Conservation (phyloP, 805 yeast genomes). For the Wickerhamomyces xylosicus region DNA sequence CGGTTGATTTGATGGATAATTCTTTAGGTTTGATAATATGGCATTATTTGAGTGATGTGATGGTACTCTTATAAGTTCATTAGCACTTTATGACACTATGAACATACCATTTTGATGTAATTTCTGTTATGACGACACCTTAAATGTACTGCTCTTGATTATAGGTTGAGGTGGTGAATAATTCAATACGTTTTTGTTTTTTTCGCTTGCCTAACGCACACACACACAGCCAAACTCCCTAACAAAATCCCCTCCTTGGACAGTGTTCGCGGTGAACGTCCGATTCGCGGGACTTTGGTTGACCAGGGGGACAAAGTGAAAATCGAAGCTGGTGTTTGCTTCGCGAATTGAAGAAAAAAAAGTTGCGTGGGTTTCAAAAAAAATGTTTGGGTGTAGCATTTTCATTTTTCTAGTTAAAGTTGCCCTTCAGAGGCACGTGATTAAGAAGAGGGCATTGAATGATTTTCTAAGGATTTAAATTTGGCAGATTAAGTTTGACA, state of each 20-base stretch:
- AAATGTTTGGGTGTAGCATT: not conserved
- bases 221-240: not conserved
- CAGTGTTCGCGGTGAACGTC: not conserved
- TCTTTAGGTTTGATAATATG: not conserved
- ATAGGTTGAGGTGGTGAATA: not conserved
- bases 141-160: constrained; percentile 1
- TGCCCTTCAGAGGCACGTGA: not conserved
- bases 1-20: not conserved
- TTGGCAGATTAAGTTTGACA: too few species aligned
- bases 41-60: not conserved
- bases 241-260: not conserved
- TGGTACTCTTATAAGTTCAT: not conserved
- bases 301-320: not conserved
- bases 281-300: not conserved
- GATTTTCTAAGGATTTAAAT: too few species aligned
- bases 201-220: not conserved
- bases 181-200: not conserved
- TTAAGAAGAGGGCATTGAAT: not conserved
- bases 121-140: not conserved
- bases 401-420: not conserved
- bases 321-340: too few species aligned
- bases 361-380: not conserved
- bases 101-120: constrained; percentile 1
- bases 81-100: not conserved
- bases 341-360: not conserved